A percentile compares a stretch with the other conserved stretches of the same genome.
phyloP scores from a whole-genome alignment of 352 stramenopile genomes.

The Phytophthora pisi region DNA sequence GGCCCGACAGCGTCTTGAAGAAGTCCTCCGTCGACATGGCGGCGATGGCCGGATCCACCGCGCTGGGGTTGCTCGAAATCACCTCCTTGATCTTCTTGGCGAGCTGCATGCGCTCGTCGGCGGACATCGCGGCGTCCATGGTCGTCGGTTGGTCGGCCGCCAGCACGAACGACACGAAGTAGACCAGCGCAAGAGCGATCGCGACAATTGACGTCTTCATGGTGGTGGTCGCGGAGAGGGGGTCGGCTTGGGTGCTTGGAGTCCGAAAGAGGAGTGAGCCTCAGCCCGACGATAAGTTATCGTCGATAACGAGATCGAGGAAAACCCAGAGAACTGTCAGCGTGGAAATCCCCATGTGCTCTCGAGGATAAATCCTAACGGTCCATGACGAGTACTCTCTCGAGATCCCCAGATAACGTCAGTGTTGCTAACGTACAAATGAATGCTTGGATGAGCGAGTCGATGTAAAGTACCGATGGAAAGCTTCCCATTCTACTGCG shows the following conservation, averaged over 20 bases:
- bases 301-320: not conserved
- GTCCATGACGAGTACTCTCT: no score
- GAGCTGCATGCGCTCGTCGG: slow-evolving; percentile 16
- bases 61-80: not conserved
- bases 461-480: no score
- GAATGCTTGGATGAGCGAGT: no score
- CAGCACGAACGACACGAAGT: slow-evolving; percentile 5
- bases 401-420: no score
- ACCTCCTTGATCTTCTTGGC: slow-evolving; percentile 21
- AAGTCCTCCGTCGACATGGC: slow-evolving; percentile 14
- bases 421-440: no score
- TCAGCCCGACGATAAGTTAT: not conserved
- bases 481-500: no score
- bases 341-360: not conserved
- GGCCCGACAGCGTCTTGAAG: slow-evolving; percentile 3
- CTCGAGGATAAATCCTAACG: not conserved
- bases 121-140: not conserved
- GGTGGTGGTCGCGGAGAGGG: not conserved
- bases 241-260: slow-evolving; percentile 1
- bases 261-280: slow-evolving; percentile 6
- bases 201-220: slow-evolving; percentile 7
- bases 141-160: slow-evolving; percentile 7
- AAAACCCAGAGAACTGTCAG: not conserved
- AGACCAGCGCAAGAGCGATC: slow-evolving; percentile 8
- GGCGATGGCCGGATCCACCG: not conserved